Percentiles rank a stretch among this genome's conserved stretches.
phyloP scores from a whole-genome alignment of 2,329 filamentous ascomycete genomes.

The Aurifilum marmelostoma region DNA sequence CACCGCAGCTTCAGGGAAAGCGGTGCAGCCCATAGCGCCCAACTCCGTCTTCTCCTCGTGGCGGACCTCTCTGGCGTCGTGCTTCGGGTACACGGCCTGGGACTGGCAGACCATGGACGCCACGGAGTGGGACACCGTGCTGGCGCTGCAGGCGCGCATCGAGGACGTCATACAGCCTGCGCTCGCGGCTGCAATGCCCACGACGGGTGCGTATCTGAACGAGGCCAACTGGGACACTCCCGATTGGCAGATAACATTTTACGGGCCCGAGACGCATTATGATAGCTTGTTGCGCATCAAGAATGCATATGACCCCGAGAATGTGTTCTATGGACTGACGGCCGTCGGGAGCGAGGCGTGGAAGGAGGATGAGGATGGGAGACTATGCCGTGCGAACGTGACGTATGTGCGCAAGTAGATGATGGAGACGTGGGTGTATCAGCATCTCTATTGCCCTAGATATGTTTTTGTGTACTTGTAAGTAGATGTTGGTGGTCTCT shows the following conservation, averaged over 20 bases:
- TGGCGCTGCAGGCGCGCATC: slow-evolving; percentile 4
- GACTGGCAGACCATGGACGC: slow-evolving; percentile 2
- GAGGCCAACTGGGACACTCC: slow-evolving; percentile 4
- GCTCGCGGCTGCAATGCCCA: background rate
- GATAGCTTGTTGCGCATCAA: slow-evolving; percentile 29
- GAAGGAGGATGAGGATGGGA: slow-evolving; percentile 40
- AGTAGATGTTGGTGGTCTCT: background rate
- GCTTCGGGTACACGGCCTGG: background rate
- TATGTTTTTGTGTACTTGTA: slow-evolving; percentile 1
- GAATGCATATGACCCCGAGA: slow-evolving; percentile 30
- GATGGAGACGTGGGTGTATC: background rate
- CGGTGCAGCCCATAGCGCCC: background rate
- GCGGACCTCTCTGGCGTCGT: background rate
- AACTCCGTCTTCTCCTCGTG: slow-evolving; percentile 4
- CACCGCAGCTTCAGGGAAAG: background rate
- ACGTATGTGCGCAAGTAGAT: background rate
- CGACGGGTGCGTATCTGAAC: slow-evolving; percentile 11
- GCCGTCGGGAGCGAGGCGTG: slow-evolving; percentile 49
- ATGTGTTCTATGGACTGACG: slow-evolving; percentile 37
- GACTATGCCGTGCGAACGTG: slow-evolving; percentile 31
- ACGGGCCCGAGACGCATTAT: slow-evolving; percentile 27
- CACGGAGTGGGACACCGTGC: background rate
- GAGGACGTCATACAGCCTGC: background rate
- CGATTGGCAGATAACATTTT: slow-evolving; percentile 31
- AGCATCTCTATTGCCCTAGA: background rate